A percentile compares a stretch with the other conserved stretches of the same genome.
Conservation (phyloP, 2,329 filamentous ascomycete species). For the Cytospora leucostoma region DNA sequence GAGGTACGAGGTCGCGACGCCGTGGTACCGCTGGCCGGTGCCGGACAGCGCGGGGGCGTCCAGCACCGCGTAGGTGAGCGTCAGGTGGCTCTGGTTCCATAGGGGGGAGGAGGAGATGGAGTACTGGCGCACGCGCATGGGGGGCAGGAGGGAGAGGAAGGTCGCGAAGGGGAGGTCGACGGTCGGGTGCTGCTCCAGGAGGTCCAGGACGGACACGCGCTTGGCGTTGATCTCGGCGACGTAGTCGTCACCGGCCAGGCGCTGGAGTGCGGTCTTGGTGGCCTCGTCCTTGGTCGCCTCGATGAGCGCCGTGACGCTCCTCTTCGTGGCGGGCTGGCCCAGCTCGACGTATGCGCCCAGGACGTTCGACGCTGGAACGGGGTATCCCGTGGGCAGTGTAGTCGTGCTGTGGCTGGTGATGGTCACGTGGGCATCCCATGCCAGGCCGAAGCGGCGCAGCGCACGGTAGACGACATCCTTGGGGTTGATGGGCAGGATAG, state of each 20-base stretch:
- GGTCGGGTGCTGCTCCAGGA: conserved; percentile 58
- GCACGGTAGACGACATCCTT: conserved; percentile 61
- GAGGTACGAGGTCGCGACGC: conserved; percentile 62
- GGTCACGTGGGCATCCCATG: conserved; percentile 67
- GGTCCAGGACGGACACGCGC: conserved; percentile 58
- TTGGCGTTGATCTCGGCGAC: conserved; percentile 47
- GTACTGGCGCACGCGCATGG: conserved; percentile 52
- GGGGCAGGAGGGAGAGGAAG: conserved; percentile 65
- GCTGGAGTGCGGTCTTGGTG: conserved; percentile 39
- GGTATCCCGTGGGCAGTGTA: conserved; percentile 54
- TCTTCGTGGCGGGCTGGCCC: conserved; percentile 66
- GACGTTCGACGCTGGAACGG: conserved; percentile 63
- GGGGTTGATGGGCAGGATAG: conserved; percentile 70
- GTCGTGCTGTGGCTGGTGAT: conserved; percentile 54
- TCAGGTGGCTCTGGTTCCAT: conserved; percentile 54
- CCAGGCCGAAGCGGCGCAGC: conserved; percentile 63
- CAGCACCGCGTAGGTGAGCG: conserved; percentile 69
- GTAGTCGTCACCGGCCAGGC: conserved; percentile 43
- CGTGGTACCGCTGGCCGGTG: conserved; percentile 50
- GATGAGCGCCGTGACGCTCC: conserved; percentile 47
- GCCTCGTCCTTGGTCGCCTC: conserved; percentile 51
- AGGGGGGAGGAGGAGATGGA: conserved; percentile 75
- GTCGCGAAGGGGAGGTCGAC: conserved; percentile 57
- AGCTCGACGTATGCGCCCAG: conserved; percentile 72
- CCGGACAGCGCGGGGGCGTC: conserved; percentile 55